Evolutionary conservation across 495 filamentous ascomycete species (phyloP).

Genomic region (Rhizodiscina lignyota): DNA sequence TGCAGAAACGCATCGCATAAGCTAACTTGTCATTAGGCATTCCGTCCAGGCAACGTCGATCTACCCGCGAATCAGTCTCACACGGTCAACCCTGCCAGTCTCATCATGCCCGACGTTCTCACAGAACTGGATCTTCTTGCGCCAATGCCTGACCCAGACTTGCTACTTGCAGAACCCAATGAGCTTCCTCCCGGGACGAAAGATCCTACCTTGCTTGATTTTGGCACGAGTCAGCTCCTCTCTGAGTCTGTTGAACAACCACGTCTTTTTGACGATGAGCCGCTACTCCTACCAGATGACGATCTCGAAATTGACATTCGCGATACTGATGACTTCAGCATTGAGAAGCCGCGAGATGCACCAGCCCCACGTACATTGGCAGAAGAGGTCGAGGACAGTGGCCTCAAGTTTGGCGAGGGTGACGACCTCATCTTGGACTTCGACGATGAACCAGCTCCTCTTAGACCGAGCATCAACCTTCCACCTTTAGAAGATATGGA

Average conservation of each 20-base stretch:
- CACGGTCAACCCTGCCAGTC: slow-evolving; percentile 24
- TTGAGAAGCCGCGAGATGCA: slow-evolving; percentile 76
- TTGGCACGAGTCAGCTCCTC: slow-evolving; percentile 18
- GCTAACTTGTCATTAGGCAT: slow-evolving; percentile 23
- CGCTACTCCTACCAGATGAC: slow-evolving; percentile 36
- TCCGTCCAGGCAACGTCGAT: slow-evolving; percentile 37
- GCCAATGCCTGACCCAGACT: slow-evolving; percentile 22
- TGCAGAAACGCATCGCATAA: background rate
- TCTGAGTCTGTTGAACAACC: slow-evolving; percentile 13
- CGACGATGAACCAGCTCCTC: slow-evolving; percentile 21
- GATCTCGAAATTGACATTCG: slow-evolving; percentile 44
- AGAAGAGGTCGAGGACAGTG: too few relatives aligned
- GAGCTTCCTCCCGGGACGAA: slow-evolving; percentile 4
- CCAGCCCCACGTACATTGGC: slow-evolving; percentile 43
- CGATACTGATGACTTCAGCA: slow-evolving; percentile 42
- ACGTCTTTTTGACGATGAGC: slow-evolving; percentile 29
- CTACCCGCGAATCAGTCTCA: slow-evolving; percentile 28
- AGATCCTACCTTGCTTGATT: slow-evolving; percentile 20
- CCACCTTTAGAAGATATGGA: slow-evolving; percentile 25
- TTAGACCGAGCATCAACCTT: slow-evolving; percentile 1
- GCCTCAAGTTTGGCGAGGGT: slow-evolving; percentile 2
- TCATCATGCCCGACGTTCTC: slow-evolving; percentile 62
- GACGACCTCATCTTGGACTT: slow-evolving; percentile 33
- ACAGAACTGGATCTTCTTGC: slow-evolving; percentile 73
- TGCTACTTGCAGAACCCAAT: slow-evolving; percentile 12